Conservation (phyloP, 768 basidiomycete genomes). For the Amanita exitialis region DNA sequence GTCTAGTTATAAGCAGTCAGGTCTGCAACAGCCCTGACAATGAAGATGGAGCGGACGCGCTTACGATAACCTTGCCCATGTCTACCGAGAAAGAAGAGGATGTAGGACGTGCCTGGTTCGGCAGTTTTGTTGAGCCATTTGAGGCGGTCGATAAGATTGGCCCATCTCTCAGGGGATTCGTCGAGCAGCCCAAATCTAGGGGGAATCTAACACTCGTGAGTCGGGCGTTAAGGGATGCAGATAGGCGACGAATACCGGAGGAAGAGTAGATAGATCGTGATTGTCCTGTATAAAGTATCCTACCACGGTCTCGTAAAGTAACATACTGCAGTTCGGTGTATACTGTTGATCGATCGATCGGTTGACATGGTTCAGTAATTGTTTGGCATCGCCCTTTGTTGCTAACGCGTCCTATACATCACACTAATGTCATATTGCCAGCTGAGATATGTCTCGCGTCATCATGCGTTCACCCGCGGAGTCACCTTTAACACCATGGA, state of each 20-base stretch:
- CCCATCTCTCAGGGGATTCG: slow-evolving; percentile 38
- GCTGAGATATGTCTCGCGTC: no score
- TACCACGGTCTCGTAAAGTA: no score
- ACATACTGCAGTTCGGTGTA: no score
- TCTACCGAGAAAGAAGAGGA: slow-evolving; percentile 54
- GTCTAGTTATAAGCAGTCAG: slow-evolving; percentile 28
- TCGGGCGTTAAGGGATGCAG: not conserved
- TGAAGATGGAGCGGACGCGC: slow-evolving; percentile 14
- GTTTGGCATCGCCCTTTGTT: no score
- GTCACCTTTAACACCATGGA: no score
- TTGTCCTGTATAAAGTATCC: no score
- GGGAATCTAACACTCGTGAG: slow-evolving; percentile 30
- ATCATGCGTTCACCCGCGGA: no score
- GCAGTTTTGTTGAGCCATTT: slow-evolving; percentile 33
- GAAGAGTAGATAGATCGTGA: not conserved
- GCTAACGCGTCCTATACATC: no score
- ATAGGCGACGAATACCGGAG: slow-evolving; percentile 9
- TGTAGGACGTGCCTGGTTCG: slow-evolving; percentile 33
- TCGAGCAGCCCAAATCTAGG: slow-evolving; percentile 52
- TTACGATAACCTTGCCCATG: slow-evolving; percentile 70
- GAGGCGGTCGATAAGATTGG: slow-evolving; percentile 29
- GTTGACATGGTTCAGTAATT: no score
- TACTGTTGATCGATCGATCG: no score
- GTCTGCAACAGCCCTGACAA: not conserved
- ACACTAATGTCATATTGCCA: no score